Evolutionary conservation across 2,329 filamentous ascomycete genomes (phyloP).

Genomic region (Hyphodiscus sp.): DNA sequence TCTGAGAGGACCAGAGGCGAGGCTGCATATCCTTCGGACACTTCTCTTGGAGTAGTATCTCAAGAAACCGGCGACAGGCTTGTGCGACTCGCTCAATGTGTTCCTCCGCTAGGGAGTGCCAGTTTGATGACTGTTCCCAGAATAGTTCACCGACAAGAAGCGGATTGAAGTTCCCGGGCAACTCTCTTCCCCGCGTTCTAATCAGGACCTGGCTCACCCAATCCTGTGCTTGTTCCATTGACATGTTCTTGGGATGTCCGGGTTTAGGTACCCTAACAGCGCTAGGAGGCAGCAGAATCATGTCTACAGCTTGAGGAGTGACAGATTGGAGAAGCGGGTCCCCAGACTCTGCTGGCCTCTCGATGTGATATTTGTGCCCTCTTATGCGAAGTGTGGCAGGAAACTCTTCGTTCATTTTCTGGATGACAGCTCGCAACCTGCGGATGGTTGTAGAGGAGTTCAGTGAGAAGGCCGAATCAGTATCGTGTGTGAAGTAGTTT

Average conservation of each 20-base stretch:
- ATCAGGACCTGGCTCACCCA: conserved; percentile 21
- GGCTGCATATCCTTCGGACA: conserved; percentile 3
- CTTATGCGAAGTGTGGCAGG: conserved; percentile 17
- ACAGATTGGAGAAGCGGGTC: conserved; percentile 6
- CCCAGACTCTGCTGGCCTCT: conserved; percentile 2
- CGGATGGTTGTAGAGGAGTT: conserved; percentile 9
- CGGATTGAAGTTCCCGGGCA: conserved; percentile 35
- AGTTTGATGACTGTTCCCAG: conserved; percentile 32
- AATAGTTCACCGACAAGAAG: conserved; percentile 35
- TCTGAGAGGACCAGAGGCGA: conserved; percentile 1
- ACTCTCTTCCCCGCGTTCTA: conserved; percentile 29
- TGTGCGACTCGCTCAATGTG: conserved; percentile 18
- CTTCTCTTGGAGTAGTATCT: neutral
- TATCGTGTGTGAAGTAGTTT: conserved; percentile 20
- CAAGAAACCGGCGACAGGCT: conserved; percentile 10
- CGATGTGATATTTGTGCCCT: conserved; percentile 28
- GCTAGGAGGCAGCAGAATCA: no score
- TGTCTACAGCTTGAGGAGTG: no score
- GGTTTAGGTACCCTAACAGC: no score
- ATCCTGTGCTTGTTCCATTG: conserved; percentile 16
- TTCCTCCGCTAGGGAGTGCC: conserved; percentile 27
- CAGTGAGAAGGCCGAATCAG: conserved; percentile 12
- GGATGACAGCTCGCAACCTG: conserved; percentile 27
- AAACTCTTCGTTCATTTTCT: conserved; percentile 27
- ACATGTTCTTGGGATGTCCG: conserved; percentile 21